Evolutionary conservation across 148 eudicot genomes (phyloP).

Genomic region (Rhododendron molle): DNA sequence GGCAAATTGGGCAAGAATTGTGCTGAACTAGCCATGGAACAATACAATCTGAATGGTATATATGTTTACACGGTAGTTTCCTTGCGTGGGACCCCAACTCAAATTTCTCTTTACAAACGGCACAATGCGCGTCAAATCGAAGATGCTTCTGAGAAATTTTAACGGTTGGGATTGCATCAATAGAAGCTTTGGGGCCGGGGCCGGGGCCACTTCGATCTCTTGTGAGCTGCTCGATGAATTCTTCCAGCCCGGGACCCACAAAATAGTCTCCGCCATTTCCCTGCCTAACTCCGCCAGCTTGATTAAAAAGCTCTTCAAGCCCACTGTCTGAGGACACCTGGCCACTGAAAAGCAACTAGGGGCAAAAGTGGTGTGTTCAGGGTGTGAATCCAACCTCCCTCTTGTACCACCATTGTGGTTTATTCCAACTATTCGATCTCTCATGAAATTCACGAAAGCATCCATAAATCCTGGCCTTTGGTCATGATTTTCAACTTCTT

Average conservation of each 20-base stretch:
- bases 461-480: slow-evolving; percentile 32
- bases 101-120: slow-evolving; percentile 51
- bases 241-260: slow-evolving; percentile 51
- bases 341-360: slow-evolving; percentile 42
- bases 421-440: slow-evolving; percentile 23
- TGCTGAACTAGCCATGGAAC: slow-evolving; percentile 45
- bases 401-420: slow-evolving; percentile 10
- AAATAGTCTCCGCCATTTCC: slow-evolving; percentile 41
- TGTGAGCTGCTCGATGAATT: slow-evolving; percentile 32
- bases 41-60: slow-evolving; percentile 53
- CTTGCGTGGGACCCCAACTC: slow-evolving; percentile 37
- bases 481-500: slow-evolving; percentile 14
- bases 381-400: slow-evolving; percentile 16
- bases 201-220: slow-evolving; percentile 27
- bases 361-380: slow-evolving; percentile 20
- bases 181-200: slow-evolving; percentile 35
- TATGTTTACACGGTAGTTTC: slow-evolving; percentile 44
- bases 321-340: slow-evolving; percentile 36
- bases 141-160: slow-evolving; percentile 36
- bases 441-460: slow-evolving; percentile 35
- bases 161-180: slow-evolving; percentile 38
- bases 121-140: slow-evolving; percentile 34
- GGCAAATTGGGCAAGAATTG: slow-evolving; percentile 50
- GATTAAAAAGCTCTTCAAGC: slow-evolving; percentile 35
- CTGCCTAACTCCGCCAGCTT: slow-evolving; percentile 36